Evolutionary conservation across 192 early-diverging fungal genomes (phyloP).

Genomic region (Backusella australiensis): DNA sequence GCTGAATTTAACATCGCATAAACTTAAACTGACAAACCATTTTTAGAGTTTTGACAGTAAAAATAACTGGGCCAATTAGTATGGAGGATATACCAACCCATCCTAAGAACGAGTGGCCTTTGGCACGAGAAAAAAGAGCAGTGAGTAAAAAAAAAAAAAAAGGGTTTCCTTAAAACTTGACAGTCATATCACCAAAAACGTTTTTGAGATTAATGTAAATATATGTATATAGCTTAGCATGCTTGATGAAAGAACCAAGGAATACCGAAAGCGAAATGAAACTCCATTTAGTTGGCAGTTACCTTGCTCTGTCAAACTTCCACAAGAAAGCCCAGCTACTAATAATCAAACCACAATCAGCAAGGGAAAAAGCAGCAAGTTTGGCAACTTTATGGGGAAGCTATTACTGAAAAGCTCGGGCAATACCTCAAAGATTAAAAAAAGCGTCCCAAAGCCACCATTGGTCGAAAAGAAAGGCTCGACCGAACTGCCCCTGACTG

Average conservation of each 20-base stretch:
- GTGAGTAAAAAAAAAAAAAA: background rate
- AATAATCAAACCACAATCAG: background rate
- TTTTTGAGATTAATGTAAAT: background rate
- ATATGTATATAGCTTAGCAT: background rate
- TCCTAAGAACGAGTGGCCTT: background rate
- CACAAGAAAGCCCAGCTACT: background rate
- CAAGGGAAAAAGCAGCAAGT: background rate
- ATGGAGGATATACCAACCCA: conserved; percentile 9
- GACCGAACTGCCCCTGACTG: background rate
- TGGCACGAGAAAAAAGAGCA: background rate
- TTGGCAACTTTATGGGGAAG: conserved; percentile 19
- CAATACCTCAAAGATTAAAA: conserved; percentile 1
- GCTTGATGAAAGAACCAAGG: conserved; percentile 6
- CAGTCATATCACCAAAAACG: background rate
- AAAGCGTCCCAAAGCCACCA: background rate
- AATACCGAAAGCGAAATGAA: background rate
- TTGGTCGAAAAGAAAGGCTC: background rate
- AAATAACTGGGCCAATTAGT: background rate
- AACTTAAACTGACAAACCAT: background rate
- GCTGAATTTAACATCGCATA: background rate
- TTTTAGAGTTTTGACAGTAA: background rate
- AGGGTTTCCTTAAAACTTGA: background rate
- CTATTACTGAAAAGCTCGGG: background rate
- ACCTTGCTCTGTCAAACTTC: background rate
- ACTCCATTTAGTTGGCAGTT: background rate